Evolutionary conservation across 805 yeast species (phyloP).

Genomic region (Starmera amethionina): DNA sequence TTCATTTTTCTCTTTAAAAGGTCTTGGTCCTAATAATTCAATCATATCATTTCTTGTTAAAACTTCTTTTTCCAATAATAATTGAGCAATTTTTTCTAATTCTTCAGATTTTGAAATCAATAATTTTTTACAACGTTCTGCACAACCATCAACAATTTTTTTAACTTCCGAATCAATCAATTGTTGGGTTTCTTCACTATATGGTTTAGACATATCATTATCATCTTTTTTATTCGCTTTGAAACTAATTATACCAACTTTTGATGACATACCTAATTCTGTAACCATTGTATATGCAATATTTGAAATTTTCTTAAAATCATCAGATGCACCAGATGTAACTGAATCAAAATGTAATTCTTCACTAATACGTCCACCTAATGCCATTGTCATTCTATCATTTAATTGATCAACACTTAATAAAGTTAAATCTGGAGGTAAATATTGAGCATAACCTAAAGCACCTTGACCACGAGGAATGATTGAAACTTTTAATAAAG

Average conservation of each 20-base stretch:
- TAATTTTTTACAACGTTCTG: constrained; percentile 58
- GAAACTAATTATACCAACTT: constrained; percentile 62
- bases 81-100: constrained; percentile 81
- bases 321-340: constrained; percentile 94
- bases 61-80: constrained; percentile 77
- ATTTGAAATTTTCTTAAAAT: constrained; percentile 88
- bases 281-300: constrained; percentile 94
- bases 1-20: constrained; percentile 83
- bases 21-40: constrained; percentile 79
- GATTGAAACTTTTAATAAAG: constrained; percentile 88
- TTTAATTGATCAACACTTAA: constrained; percentile 66
- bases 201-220: constrained; percentile 70
- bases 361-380: constrained; percentile 96
- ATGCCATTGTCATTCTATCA: constrained; percentile 92
- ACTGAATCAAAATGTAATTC: constrained; percentile 88
- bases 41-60: constrained; percentile 93
- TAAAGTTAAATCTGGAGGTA: constrained; percentile 87
- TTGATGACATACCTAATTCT: constrained; percentile 81
- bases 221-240: constrained; percentile 38
- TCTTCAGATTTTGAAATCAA: constrained; percentile 62
- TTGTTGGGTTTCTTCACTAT: constrained; percentile 77
- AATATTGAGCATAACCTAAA: constrained; percentile 92
- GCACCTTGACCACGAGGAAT: constrained; percentile 97
- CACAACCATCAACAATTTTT: constrained; percentile 67
- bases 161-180: constrained; percentile 77